phyloP scores from a whole-genome alignment of 2,329 filamentous ascomycete species.

The Xylaria sp. region DNA sequence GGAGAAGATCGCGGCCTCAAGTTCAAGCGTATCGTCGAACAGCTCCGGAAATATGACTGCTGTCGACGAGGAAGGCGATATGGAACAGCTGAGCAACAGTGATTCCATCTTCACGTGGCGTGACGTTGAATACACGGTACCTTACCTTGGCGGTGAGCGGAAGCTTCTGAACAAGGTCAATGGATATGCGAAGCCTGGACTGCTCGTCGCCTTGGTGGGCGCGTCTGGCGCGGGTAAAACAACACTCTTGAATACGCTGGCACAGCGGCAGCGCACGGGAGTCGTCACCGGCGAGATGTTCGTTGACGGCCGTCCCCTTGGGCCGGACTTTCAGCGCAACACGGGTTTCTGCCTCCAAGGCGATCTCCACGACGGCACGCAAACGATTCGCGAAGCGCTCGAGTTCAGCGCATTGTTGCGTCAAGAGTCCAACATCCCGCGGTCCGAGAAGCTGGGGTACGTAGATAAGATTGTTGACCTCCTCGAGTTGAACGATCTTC shows the following conservation, averaged over 20 bases:
- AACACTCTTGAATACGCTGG: conserved; percentile 76
- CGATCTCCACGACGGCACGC: conserved; percentile 72
- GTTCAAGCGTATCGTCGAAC: conserved; percentile 36
- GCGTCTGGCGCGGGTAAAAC: conserved; percentile 85
- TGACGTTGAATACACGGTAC: conserved; percentile 74
- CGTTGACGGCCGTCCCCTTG: conserved; percentile 69
- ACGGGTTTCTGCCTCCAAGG: conserved; percentile 77
- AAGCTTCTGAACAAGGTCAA: conserved; percentile 71
- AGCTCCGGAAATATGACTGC: conserved; percentile 24
- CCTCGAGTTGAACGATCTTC: conserved; percentile 71
- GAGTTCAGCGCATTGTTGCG: conserved; percentile 81
- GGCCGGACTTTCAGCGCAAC: conserved; percentile 68
- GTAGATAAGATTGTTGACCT: conserved; percentile 93
- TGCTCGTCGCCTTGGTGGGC: conserved; percentile 82
- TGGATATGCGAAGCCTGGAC: conserved; percentile 79
- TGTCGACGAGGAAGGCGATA: conserved; percentile 42
- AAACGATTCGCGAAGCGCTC: conserved; percentile 86
- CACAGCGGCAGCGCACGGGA: conserved; percentile 72
- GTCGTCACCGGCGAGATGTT: conserved; percentile 72
- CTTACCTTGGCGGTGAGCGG: conserved; percentile 65
- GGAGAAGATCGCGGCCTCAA: conserved; percentile 54
- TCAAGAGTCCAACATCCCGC: conserved; percentile 75
- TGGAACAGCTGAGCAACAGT: conserved; percentile 58
- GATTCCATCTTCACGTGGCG: conserved; percentile 74
- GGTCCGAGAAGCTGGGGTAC: conserved; percentile 80